These are phyloP conservation scores for Nidularia pulvinata DNA, from an alignment of 768 basidiomycete genomes.

Conservation along the genomic window DNA sequence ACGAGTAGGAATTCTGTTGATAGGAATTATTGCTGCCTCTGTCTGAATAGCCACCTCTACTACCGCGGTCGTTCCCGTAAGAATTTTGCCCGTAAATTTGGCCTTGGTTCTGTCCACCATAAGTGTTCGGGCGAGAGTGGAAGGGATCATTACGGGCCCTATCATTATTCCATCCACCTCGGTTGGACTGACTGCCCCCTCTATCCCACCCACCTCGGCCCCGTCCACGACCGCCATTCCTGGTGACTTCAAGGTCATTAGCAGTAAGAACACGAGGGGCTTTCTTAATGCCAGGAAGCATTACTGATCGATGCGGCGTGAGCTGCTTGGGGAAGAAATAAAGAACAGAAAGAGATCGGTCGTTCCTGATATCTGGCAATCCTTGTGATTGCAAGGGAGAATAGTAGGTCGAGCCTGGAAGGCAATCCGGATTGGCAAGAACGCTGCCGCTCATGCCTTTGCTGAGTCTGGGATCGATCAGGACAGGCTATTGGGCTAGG, in stretches of 20 bases:
- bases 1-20: constrained; percentile 29
- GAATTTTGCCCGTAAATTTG: constrained; percentile 5
- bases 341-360: constrained; percentile 82
- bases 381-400: constrained; percentile 62
- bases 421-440: constrained; percentile 82
- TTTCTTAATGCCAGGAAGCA: constrained; percentile 73
- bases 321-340: constrained; percentile 92
- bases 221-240: constrained; percentile 55
- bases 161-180: constrained; percentile 27
- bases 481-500: constrained; percentile 57
- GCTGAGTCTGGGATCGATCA: constrained; percentile 67
- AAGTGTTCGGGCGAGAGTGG: constrained; percentile 39
- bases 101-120: constrained; percentile 15
- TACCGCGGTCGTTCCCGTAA: constrained; percentile 24
- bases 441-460: constrained; percentile 81
- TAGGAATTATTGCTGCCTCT: constrained; percentile 18
- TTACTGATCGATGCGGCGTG: constrained; percentile 79
- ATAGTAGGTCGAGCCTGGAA: constrained; percentile 91
- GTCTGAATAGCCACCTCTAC: constrained; percentile 23
- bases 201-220: constrained; percentile 44
- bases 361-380: constrained; percentile 81
- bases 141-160: constrained; percentile 44
- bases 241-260: constrained; percentile 70
- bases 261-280: constrained; percentile 60
- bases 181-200: constrained; percentile 29